phyloP scores from a whole-genome alignment of 768 basidiomycete genomes.

The Boletus vermiculosoides region DNA sequence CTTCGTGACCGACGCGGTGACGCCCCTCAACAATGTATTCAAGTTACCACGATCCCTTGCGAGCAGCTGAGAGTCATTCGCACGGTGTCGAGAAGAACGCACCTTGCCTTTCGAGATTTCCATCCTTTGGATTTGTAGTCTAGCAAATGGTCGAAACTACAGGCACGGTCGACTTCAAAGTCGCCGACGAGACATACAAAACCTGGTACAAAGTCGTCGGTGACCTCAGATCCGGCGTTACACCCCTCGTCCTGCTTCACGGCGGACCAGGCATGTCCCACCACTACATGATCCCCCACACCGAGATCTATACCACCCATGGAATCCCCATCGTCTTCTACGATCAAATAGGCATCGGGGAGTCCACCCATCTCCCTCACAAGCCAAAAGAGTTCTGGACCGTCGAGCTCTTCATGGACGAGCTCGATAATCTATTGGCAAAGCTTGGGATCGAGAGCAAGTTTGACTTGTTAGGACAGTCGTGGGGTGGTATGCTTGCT shows the following conservation, averaged over 20 bases:
- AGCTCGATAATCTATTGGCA: constrained; percentile 48
- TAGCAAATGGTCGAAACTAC: constrained; percentile 13
- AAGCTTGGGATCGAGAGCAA: constrained; percentile 39
- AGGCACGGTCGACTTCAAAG: constrained; percentile 16
- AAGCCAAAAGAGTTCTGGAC: constrained; percentile 42
- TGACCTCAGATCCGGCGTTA: constrained; percentile 26
- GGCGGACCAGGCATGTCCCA: constrained; percentile 38
- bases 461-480: constrained; percentile 50
- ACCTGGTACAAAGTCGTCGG: constrained; percentile 46
- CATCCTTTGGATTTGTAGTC: too few species aligned
- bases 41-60: too few species aligned
- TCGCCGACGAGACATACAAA: constrained; percentile 27
- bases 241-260: constrained; percentile 39
- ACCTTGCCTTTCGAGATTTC: too few species aligned
- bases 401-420: constrained; percentile 48
- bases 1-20: too few species aligned
- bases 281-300: constrained; percentile 38
- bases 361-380: constrained; percentile 43
- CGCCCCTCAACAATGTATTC: too few species aligned
- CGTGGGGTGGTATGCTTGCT: constrained; percentile 55
- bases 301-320: constrained; percentile 28
- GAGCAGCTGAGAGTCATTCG: too few species aligned
- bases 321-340: constrained; percentile 45
- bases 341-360: constrained; percentile 46
- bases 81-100: too few species aligned